Evolutionary conservation across 495 filamentous ascomycete species (phyloP).

Genomic region (Talaromyces trachyspermus): DNA sequence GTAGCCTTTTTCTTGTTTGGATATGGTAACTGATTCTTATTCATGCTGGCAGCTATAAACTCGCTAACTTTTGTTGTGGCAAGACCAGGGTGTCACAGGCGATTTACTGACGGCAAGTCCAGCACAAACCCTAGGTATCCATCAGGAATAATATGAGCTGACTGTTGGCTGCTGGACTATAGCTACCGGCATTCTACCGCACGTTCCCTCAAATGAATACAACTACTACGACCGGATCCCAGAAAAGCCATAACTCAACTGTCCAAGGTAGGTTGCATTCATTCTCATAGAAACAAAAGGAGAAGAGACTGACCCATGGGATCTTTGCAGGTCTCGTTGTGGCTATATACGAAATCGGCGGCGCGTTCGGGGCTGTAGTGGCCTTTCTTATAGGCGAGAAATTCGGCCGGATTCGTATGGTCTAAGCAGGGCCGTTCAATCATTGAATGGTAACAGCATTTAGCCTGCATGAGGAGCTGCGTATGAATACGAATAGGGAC

Average conservation of each 20-base stretch:
- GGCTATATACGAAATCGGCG: slow-evolving; percentile 39
- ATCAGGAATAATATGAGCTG: background rate
- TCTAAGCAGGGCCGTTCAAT: slow-evolving; percentile 31
- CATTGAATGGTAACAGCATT: too few species aligned
- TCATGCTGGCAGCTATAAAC: background rate
- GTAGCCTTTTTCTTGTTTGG: background rate
- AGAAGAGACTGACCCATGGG: background rate
- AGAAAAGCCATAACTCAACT: background rate
- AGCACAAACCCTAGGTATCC: background rate
- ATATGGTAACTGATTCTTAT: background rate
- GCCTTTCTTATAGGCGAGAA: slow-evolving; percentile 34
- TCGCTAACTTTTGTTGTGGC: background rate
- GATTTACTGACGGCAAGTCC: background rate
- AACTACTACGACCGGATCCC: background rate
- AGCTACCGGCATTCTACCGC: background rate
- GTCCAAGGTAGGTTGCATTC: background rate
- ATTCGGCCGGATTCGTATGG: slow-evolving; percentile 36
- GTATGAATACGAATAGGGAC: too few species aligned
- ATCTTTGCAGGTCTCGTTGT: background rate
- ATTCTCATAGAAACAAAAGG: background rate
- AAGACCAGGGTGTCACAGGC: background rate
- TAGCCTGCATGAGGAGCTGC: too few species aligned
- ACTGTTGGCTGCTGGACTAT: background rate
- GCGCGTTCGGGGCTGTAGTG: slow-evolving; percentile 35
- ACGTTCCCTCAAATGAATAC: background rate